Evolutionary conservation across 495 filamentous ascomycete species (phyloP).

Genomic region (Haplographium delicatum): DNA sequence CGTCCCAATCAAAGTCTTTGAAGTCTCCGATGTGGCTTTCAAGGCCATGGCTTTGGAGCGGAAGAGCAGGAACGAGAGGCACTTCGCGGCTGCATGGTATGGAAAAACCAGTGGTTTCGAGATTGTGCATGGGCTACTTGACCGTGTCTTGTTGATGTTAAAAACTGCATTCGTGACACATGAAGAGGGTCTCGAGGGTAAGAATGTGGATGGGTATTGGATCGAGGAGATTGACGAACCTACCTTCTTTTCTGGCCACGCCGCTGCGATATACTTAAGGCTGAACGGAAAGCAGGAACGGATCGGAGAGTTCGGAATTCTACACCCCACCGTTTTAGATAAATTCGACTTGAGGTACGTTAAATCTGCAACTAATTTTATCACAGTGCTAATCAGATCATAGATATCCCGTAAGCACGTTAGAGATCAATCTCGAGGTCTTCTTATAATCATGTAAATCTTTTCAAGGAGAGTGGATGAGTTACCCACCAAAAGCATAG

Average conservation of each 20-base stretch:
- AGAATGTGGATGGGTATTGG: conserved; percentile 67
- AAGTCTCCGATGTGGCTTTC: conserved; percentile 86
- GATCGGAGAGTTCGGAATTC: conserved; percentile 86
- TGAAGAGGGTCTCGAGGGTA: conserved; percentile 61
- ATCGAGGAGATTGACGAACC: conserved; percentile 86
- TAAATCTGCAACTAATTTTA: too few species aligned
- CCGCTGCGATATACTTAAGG: conserved; percentile 72
- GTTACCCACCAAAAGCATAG: conserved; percentile 17
- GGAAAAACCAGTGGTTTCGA: conserved; percentile 97
- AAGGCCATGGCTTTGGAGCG: conserved; percentile 76
- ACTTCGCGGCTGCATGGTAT: conserved; percentile 92
- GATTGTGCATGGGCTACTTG: conserved; percentile 87
- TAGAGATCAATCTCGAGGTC: conserved; percentile 92
- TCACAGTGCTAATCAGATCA: too few species aligned
- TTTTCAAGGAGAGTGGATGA: background rate
- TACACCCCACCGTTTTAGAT: conserved; percentile 88
- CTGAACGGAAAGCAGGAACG: conserved; percentile 61
- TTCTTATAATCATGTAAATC: conserved; percentile 58
- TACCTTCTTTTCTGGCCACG: conserved; percentile 87
- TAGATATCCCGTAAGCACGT: conserved; percentile 85
- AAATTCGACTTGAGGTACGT: conserved; percentile 83
- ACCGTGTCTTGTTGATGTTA: conserved; percentile 90
- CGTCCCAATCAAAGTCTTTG: conserved; percentile 89
- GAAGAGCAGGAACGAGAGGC: conserved; percentile 83
- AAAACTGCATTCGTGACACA: conserved; percentile 70